Evolutionary conservation across 306 rosid species (phyloP).

Genomic region (Lotus japonicus): DNA sequence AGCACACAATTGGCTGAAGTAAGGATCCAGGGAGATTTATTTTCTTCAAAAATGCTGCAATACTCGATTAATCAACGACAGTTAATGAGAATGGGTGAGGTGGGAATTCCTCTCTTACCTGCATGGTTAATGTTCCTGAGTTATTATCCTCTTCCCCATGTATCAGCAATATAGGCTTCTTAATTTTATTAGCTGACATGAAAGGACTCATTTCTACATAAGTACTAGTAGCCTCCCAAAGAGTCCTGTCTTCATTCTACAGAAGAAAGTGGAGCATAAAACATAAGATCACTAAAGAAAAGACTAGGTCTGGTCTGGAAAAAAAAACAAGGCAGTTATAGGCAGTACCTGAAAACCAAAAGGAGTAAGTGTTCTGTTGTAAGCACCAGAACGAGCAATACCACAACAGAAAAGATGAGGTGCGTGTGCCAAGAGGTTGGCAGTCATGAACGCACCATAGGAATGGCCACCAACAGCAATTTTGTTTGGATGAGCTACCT

Average conservation of each 20-base stretch:
- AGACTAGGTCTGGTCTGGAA: background rate
- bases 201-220: constrained; percentile 98
- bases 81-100: background rate
- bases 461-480: constrained; percentile 99
- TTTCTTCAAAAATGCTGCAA: constrained; percentile 7
- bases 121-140: constrained; percentile 96
- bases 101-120: constrained; percentile 41
- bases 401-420: constrained; percentile 98
- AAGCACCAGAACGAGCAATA: constrained; percentile 99
- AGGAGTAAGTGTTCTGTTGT: constrained; percentile 97
- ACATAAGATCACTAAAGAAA: background rate
- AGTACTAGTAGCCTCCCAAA: constrained; percentile 87
- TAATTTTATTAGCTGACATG: constrained; percentile 89
- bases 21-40: background rate
- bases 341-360: constrained; percentile 88
- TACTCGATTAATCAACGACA: background rate
- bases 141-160: constrained; percentile 99
- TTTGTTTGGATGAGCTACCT: constrained; percentile 93
- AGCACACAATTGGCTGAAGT: constrained; percentile 14
- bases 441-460: constrained; percentile 99
- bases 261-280: constrained; percentile 17
- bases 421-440: constrained; percentile 96
- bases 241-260: constrained; percentile 95
- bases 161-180: constrained; percentile 93
- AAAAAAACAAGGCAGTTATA: background rate